phyloP scores from a whole-genome alignment of 1,139 yeast species.

The Yamadazyma pseudoaaseri region DNA sequence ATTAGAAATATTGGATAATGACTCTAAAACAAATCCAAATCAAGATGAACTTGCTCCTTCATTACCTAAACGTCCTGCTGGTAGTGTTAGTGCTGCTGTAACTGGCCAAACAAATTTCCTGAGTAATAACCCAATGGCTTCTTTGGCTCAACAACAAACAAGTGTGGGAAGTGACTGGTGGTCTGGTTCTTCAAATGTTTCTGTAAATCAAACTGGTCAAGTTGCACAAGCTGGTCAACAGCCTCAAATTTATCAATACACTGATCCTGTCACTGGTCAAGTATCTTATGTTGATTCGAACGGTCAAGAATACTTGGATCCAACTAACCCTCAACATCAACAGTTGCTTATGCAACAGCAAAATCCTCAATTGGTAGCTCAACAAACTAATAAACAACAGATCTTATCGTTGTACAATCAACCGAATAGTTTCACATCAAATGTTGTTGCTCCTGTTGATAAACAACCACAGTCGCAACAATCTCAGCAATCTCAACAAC shows the following conservation, averaged over 20 bases:
- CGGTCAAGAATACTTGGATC: slow-evolving; percentile 61
- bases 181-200: slow-evolving; percentile 14
- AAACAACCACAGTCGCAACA: slow-evolving; percentile 18
- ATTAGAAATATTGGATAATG: slow-evolving; percentile 45
- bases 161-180: slow-evolving; percentile 25
- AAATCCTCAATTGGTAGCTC: slow-evolving; percentile 42
- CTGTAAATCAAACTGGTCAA: slow-evolving; percentile 4
- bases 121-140: slow-evolving; percentile 18
- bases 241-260: slow-evolving; percentile 55
- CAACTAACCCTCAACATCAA: slow-evolving; percentile 53
- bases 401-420: slow-evolving; percentile 42
- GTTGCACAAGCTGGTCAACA: slow-evolving; percentile 11
- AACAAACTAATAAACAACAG: slow-evolving; percentile 43
- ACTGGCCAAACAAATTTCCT: slow-evolving; percentile 8
- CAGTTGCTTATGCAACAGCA: slow-evolving; percentile 45
- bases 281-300: slow-evolving; percentile 57
- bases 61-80: slow-evolving; percentile 46
- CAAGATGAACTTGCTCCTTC: slow-evolving; percentile 41
- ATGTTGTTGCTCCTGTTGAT: slow-evolving; percentile 22
- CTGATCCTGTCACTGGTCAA: slow-evolving; percentile 62
- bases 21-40: slow-evolving; percentile 34
- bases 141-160: slow-evolving; percentile 17
- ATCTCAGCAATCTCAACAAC: slow-evolving; percentile 19
- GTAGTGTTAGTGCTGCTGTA: slow-evolving; percentile 8
- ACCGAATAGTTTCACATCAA: slow-evolving; percentile 29